Conservation (phyloP, 768 basidiomycete species). For the Epithele typhae region DNA sequence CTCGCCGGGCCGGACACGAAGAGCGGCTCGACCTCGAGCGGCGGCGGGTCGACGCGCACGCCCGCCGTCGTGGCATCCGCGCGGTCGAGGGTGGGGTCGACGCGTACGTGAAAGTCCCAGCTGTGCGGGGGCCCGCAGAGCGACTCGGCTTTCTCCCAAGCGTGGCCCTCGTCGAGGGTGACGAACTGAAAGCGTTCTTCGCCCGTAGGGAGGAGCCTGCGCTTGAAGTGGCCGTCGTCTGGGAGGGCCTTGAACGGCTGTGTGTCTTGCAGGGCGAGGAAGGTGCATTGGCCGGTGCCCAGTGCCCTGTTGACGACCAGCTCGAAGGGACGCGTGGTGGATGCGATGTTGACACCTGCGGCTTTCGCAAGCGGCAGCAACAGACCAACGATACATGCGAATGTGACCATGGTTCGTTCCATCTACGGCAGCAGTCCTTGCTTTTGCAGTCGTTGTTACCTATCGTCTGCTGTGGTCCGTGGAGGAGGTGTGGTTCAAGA, state of each 20-base stretch:
- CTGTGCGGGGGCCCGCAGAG: neutral
- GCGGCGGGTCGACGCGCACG: conserved; percentile 26
- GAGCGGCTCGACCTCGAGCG: conserved; percentile 53
- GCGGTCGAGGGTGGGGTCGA: neutral
- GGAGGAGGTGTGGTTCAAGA: too few species aligned
- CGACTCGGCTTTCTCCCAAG: conserved; percentile 5
- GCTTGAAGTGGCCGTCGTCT: neutral
- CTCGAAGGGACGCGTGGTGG: conserved; percentile 19
- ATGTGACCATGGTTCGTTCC: too few species aligned
- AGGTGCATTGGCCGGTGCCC: conserved; percentile 9
- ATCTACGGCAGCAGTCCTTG: too few species aligned
- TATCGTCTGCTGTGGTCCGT: too few species aligned
- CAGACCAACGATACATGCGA: too few species aligned
- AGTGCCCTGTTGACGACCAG: conserved; percentile 16
- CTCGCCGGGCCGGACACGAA: conserved; percentile 53
- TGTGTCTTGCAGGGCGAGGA: conserved; percentile 11
- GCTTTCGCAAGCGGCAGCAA: too few species aligned
- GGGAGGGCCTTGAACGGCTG: conserved; percentile 13
- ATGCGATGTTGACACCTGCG: too few species aligned
- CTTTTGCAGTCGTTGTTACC: too few species aligned
- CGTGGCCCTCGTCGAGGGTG: neutral
- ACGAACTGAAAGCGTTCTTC: conserved; percentile 17
- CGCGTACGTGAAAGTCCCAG: conserved; percentile 1
- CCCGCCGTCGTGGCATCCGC: neutral
- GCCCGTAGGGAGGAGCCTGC: conserved; percentile 1